A percentile compares a stretch with the other conserved stretches of the same genome.
Evolutionary conservation across 345 rosid genomes (phyloP).

Genomic region (Eucalyptus sp.): DNA sequence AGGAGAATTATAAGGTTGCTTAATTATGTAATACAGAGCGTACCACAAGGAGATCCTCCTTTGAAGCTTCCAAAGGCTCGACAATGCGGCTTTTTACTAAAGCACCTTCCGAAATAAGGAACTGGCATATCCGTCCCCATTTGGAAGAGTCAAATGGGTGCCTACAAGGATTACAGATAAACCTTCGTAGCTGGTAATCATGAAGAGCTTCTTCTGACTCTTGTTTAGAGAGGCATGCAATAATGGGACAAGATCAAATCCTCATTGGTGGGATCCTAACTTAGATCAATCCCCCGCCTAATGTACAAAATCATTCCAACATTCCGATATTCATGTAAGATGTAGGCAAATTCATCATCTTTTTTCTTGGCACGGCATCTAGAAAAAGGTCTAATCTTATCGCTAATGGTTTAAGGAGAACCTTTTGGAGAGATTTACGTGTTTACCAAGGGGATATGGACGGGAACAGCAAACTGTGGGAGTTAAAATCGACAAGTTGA

Average conservation of each 20-base stretch:
- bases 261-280: not conserved
- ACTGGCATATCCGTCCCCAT: constrained; percentile 79
- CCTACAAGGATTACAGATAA: constrained; percentile 22
- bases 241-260: not conserved
- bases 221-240: not conserved
- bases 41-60: constrained; percentile 89
- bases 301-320: not conserved
- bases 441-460: not conserved
- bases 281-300: not conserved
- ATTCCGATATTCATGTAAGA: not conserved
- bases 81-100: constrained; percentile 41
- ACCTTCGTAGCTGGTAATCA: not conserved
- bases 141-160: constrained; percentile 93
- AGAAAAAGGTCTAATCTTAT: not conserved
- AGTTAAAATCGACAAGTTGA: not conserved
- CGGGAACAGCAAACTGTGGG: not conserved
- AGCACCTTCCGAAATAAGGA: constrained; percentile 42
- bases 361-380: not conserved
- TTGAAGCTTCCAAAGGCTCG: constrained; percentile 78
- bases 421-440: not conserved
- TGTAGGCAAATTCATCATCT: not conserved
- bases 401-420: not conserved
- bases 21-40: not conserved
- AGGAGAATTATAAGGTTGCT: not conserved
- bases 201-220: not conserved